Evolutionary conservation across 2,329 filamentous ascomycete species (phyloP).

Genomic region (Fusarium piperis): DNA sequence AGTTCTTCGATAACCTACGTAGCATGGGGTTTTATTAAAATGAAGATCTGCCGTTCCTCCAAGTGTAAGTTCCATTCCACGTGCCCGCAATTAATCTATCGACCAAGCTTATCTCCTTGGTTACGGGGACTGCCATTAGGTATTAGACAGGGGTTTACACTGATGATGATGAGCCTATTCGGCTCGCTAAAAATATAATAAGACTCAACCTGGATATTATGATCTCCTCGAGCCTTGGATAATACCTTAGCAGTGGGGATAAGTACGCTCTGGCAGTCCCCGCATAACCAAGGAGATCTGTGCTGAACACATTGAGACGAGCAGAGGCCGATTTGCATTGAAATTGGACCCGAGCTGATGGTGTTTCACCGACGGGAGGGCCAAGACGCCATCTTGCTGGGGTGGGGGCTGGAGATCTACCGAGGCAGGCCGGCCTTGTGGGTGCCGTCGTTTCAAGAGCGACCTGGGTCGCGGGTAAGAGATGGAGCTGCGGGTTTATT

Average conservation of each 20-base stretch:
- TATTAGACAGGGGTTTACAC: too few relatives aligned
- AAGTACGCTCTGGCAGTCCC: too few relatives aligned
- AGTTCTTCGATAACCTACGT: not conserved
- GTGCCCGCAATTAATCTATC: not conserved
- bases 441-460: conserved; percentile 17
- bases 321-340: conserved; percentile 11
- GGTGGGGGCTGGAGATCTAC: conserved; percentile 17
- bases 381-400: conserved; percentile 2
- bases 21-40: conserved; percentile 6
- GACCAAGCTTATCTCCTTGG: not conserved
- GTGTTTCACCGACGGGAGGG: not conserved
- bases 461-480: not conserved
- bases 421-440: conserved; percentile 2
- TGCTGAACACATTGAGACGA: not conserved
- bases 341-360: conserved; percentile 28
- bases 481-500: conserved; percentile 3
- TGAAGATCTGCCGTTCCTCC: conserved; percentile 24
- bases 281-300: too few relatives aligned
- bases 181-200: too few relatives aligned
- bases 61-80: not conserved
- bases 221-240: too few relatives aligned
- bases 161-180: too few relatives aligned
- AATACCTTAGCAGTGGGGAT: too few relatives aligned
- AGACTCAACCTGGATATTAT: too few relatives aligned
- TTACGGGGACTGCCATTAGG: too few relatives aligned